phyloP scores from a whole-genome alignment of 331 rosid species.

The Saraca asoca region DNA sequence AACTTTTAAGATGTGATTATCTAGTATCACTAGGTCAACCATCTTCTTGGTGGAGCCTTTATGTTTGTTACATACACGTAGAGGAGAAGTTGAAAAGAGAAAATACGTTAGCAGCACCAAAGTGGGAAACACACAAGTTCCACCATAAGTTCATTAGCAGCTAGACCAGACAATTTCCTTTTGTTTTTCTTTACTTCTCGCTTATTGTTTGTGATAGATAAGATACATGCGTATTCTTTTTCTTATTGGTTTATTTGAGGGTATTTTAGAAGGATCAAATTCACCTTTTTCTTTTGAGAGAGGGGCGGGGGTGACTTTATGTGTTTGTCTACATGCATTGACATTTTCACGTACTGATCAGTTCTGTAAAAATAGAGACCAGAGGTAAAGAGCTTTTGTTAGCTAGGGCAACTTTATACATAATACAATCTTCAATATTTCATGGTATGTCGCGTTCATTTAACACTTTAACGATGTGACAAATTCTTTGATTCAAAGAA shows the following conservation, averaged over 20 bases:
- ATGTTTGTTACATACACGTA: too few species aligned
- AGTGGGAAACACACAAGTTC: slow-evolving; percentile 34
- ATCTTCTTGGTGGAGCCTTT: too few species aligned
- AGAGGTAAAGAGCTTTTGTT: background rate
- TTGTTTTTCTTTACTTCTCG: too few species aligned
- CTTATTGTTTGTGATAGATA: background rate
- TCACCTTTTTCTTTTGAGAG: slow-evolving; percentile 33
- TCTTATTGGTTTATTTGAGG: slow-evolving; percentile 37
- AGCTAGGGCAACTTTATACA: too few species aligned
- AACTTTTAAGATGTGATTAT: too few species aligned
- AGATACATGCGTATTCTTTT: slow-evolving; percentile 27
- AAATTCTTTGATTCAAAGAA: too few species aligned
- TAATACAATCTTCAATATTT: background rate
- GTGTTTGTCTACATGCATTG: slow-evolving; percentile 36
- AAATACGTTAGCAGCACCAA: slow-evolving; percentile 41
- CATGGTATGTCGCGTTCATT: slow-evolving; percentile 1
- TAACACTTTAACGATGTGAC: background rate
- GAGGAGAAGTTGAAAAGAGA: slow-evolving; percentile 30
- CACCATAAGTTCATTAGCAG: slow-evolving; percentile 31
- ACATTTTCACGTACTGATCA: slow-evolving; percentile 10
- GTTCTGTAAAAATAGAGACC: slow-evolving; percentile 7
- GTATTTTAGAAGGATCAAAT: background rate
- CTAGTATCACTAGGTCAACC: too few species aligned
- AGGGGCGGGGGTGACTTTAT: slow-evolving; percentile 20
- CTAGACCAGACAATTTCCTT: background rate